Conservation (phyloP, 495 filamentous ascomycete species). For the Evansstolkia leycettana region DNA sequence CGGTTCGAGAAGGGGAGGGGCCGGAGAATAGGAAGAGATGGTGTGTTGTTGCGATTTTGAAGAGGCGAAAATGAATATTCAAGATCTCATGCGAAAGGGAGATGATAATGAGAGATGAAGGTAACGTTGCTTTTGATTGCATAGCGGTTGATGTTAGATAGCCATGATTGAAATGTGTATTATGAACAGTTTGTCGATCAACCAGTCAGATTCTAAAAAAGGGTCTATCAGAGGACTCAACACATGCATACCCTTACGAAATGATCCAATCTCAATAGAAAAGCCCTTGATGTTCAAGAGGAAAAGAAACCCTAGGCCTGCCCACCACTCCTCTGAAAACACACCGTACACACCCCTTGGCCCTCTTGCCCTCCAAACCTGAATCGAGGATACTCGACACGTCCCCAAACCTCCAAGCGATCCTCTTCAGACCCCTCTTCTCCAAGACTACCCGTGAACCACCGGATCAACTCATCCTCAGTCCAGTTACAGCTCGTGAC, state of each 20-base stretch:
- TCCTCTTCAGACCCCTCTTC: constrained; percentile 12
- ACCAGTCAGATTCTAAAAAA: no score
- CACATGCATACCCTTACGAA: no score
- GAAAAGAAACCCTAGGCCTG: no score
- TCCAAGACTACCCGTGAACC: constrained; percentile 45
- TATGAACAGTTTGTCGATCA: no score
- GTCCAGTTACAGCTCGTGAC: constrained; percentile 99
- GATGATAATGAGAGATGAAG: not conserved
- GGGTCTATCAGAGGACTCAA: no score
- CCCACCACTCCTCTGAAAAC: constrained; percentile 37
- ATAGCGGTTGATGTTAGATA: no score
- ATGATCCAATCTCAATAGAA: no score
- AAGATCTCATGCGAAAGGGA: not conserved
- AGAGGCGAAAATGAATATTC: constrained; percentile 11
- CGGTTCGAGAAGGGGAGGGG: constrained; percentile 46
- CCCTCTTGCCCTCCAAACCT: constrained; percentile 79
- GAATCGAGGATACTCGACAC: constrained; percentile 71
- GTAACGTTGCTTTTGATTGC: no score
- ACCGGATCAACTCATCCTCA: constrained; percentile 65
- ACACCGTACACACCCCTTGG: constrained; percentile 71
- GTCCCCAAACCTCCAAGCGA: constrained; percentile 43
- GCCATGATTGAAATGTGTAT: no score
- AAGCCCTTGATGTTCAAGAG: no score
- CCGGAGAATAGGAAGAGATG: constrained; percentile 57
- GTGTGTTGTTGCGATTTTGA: constrained; percentile 62